phyloP scores from a whole-genome alignment of 2,329 filamentous ascomycete genomes.

The Mollisia scopiformis region DNA sequence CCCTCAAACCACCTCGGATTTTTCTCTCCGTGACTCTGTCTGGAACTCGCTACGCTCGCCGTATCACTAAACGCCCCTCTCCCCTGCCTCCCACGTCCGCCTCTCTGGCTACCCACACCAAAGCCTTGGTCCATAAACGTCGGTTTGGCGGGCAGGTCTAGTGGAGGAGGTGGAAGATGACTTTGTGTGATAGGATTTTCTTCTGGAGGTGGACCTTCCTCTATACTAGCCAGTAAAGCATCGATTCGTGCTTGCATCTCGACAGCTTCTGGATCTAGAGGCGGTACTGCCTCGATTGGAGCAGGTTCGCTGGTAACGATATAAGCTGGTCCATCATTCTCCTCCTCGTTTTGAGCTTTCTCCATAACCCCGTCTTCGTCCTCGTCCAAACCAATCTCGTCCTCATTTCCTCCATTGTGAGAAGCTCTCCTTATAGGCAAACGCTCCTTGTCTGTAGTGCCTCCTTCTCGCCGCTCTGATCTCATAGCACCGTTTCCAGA shows the following conservation, averaged over 20 bases:
- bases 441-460: conserved; percentile 29
- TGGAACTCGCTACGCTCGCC: conserved; percentile 20
- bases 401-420: conserved; percentile 11
- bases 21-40: conserved; percentile 36
- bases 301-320: conserved; percentile 11
- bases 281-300: conserved; percentile 22
- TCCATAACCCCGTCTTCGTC: conserved; percentile 20
- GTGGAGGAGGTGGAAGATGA: not conserved
- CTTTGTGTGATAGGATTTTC: not conserved
- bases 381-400: conserved; percentile 30
- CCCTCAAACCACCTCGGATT: conserved; percentile 62
- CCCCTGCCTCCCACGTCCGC: conserved; percentile 2
- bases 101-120: conserved; percentile 17
- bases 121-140: not conserved
- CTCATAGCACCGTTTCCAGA: conserved; percentile 4
- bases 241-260: conserved; percentile 33
- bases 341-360: conserved; percentile 2
- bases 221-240: conserved; percentile 27
- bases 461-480: conserved; percentile 64
- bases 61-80: conserved; percentile 5
- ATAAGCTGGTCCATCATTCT: conserved; percentile 13
- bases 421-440: conserved; percentile 24
- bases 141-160: conserved; percentile 16
- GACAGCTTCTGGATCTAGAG: conserved; percentile 17
- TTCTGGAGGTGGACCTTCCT: conserved; percentile 3